phyloP scores from a whole-genome alignment of 345 rosid species.

The Salix caprea region DNA sequence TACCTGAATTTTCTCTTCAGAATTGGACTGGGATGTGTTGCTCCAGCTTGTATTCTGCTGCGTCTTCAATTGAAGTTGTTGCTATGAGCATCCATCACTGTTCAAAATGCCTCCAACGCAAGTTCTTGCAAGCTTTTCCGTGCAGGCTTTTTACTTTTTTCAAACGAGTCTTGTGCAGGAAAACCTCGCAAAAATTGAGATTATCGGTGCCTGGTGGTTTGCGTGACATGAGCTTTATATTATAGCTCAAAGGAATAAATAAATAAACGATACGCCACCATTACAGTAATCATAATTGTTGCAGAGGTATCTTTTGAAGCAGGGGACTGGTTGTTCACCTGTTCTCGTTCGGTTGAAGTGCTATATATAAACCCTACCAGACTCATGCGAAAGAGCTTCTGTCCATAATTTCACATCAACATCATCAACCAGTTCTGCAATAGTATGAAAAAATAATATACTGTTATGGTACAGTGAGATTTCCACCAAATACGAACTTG shows the following conservation, averaged over 20 bases:
- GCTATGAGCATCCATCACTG: not conserved
- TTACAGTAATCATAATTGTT: not conserved
- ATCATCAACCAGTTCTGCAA: not conserved
- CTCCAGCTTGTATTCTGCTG: not conserved
- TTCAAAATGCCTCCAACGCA: not conserved
- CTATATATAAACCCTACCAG: too few relatives aligned
- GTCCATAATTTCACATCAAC: not conserved
- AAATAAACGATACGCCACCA: too few relatives aligned
- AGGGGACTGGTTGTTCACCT: not conserved
- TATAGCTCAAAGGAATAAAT: too few relatives aligned
- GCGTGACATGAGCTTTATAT: too few relatives aligned
- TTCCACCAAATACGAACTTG: not conserved
- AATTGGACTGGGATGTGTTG: not conserved
- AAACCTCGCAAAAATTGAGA: too few relatives aligned
- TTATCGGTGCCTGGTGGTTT: too few relatives aligned
- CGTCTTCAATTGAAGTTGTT: not conserved
- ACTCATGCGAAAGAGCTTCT: not conserved
- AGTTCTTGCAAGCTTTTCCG: not conserved
- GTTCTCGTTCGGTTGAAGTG: too few relatives aligned
- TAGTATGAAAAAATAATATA: not conserved
- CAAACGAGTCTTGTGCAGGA: not conserved
- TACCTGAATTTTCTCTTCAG: not conserved
- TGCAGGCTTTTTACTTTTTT: not conserved
- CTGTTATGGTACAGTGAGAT: not conserved
- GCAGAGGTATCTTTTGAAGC: not conserved